Evolutionary conservation across 768 basidiomycete genomes (phyloP).

Genomic region (Hebeloma cylindrosporum): DNA sequence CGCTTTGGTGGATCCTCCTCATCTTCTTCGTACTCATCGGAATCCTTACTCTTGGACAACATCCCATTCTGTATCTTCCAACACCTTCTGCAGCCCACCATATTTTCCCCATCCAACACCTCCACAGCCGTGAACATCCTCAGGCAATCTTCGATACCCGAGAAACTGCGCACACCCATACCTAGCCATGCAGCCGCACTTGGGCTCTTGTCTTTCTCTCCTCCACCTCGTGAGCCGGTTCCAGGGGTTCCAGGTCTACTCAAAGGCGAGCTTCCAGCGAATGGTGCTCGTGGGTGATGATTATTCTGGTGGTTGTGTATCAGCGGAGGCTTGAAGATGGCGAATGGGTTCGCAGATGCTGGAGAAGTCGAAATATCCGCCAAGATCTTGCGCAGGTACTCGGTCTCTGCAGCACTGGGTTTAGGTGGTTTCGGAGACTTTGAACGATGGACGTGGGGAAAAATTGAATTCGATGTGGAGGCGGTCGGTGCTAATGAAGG

Average conservation of each 20-base stretch:
- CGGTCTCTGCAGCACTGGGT: slow-evolving; percentile 54
- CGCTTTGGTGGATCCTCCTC: slow-evolving; percentile 1
- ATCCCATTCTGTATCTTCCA: slow-evolving; percentile 87
- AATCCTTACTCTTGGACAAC: slow-evolving; percentile 32
- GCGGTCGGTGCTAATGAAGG: not conserved
- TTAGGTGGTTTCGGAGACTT: slow-evolving; percentile 55
- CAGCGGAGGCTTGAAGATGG: slow-evolving; percentile 43
- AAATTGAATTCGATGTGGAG: too few relatives aligned
- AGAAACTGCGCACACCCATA: slow-evolving; percentile 48
- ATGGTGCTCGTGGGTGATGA: slow-evolving; percentile 2
- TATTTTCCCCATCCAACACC: slow-evolving; percentile 89
- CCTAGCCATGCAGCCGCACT: slow-evolving; percentile 37
- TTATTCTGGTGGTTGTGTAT: slow-evolving; percentile 20
- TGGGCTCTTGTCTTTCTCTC: slow-evolving; percentile 10
- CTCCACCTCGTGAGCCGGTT: not conserved
- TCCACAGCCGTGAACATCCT: slow-evolving; percentile 93
- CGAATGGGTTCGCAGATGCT: slow-evolving; percentile 43
- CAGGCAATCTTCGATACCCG: slow-evolving; percentile 76
- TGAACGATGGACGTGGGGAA: slow-evolving; percentile 30
- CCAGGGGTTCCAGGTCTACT: too few relatives aligned
- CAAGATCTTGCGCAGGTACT: slow-evolving; percentile 67
- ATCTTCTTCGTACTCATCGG: slow-evolving; percentile 31
- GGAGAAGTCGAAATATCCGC: slow-evolving; percentile 55
- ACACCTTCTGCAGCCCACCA: slow-evolving; percentile 89
- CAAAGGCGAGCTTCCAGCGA: slow-evolving; percentile 1